Conservation (phyloP, 441 rosid species). For the Hura crepitans region DNA sequence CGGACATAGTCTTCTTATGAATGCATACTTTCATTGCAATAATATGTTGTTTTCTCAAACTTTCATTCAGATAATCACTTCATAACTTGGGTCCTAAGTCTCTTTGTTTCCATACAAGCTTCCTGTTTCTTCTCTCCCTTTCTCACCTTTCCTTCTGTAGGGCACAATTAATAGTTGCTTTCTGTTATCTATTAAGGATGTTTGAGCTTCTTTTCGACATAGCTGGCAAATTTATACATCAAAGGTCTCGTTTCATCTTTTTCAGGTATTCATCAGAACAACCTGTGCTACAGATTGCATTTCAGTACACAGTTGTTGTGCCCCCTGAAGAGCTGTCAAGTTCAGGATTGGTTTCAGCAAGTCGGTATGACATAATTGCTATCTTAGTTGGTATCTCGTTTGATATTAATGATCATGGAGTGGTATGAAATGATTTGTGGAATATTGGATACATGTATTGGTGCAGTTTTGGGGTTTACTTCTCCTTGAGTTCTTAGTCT, state of each 20-base stretch:
- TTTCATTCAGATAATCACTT: background rate
- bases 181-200: background rate
- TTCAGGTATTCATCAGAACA: slow-evolving; percentile 77
- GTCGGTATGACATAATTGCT: slow-evolving; percentile 51
- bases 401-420: background rate
- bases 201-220: slow-evolving; percentile 10
- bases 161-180: background rate
- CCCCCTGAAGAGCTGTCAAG: slow-evolving; percentile 72
- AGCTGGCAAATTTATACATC: background rate
- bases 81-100: background rate
- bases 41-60: slow-evolving; percentile 2
- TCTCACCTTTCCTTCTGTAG: background rate
- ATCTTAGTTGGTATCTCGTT: background rate
- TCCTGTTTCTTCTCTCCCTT: background rate
- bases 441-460: background rate
- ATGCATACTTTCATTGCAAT: background rate
- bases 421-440: background rate
- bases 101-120: background rate
- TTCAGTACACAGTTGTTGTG: slow-evolving; percentile 83
- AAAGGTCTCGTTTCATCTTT: slow-evolving; percentile 11
- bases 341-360: slow-evolving; percentile 48
- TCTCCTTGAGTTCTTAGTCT: background rate
- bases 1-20: background rate
- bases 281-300: slow-evolving; percentile 89
- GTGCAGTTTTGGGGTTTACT: background rate